Evolutionary conservation across 139 green algal species (phyloP).

Genomic region (Bryopsis sp.): DNA sequence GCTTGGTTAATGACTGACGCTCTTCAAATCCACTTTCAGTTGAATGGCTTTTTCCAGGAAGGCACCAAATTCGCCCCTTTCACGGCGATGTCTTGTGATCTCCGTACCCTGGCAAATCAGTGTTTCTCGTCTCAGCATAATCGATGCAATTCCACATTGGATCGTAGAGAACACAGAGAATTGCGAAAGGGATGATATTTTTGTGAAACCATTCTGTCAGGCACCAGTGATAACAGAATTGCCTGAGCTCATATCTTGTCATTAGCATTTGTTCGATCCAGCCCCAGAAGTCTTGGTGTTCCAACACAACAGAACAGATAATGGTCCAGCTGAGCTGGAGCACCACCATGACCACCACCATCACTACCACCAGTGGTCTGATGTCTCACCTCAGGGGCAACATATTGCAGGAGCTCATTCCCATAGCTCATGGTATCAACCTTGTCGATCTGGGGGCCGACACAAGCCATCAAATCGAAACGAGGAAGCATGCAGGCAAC

Average conservation of each 20-base stretch:
- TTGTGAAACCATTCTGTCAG: background rate
- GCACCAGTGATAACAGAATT: background rate
- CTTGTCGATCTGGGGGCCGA: background rate
- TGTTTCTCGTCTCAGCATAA: background rate
- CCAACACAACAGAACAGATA: background rate
- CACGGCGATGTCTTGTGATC: background rate
- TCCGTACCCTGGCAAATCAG: background rate
- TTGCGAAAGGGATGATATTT: background rate
- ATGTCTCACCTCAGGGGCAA: background rate
- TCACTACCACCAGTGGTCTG: background rate
- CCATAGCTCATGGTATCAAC: background rate
- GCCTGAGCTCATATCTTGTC: background rate
- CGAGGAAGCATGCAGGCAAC: too few species aligned
- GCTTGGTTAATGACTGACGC: background rate
- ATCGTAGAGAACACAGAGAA: too few species aligned
- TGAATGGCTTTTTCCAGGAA: conserved; percentile 3
- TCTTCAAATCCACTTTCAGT: background rate
- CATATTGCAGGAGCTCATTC: background rate
- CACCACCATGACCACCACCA: background rate
- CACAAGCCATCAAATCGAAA: too few species aligned
- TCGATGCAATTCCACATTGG: too few species aligned
- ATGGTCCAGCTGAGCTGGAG: background rate
- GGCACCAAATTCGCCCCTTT: background rate
- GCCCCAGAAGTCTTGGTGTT: background rate
- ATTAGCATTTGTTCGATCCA: background rate